Evolutionary conservation across 2,329 filamentous ascomycete genomes (phyloP), one percentile per base, ranked within the genome.

Genomic region (Sclerotinia trifoliorum): DNA sequence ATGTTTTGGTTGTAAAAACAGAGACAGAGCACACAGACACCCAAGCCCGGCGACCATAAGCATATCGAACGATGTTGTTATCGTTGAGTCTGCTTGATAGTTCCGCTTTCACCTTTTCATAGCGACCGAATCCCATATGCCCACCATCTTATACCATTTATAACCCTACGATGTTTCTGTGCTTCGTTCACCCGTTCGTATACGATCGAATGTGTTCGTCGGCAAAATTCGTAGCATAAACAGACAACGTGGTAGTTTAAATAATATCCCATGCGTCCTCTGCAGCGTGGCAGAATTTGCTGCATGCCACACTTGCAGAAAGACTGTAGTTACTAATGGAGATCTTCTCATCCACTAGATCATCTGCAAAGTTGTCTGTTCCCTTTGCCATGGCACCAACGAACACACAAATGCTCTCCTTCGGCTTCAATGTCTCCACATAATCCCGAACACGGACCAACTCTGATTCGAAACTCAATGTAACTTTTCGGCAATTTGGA

Each of bases 321-420:
- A 99, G 85, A 77, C 94, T 97, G 85, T 92, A 99, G 80, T 97
- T 97, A 85, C 94, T 98, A 82, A 99, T 98, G 75, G 91, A 93
- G 78, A 99, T 98, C 77, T 96, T 92, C 81, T 99, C 95, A 78
- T 98, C 94, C 76, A 98, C 96, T 80, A 91, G 93, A 52, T 87
- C 86, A 78, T 99, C 95, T 72, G 95, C 95, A 78, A 99, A 99
- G 80, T 92, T 94, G 79, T 99, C 95, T 66, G 89, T 87, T 24
- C 95, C 95, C 83, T 98, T 98, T 69, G 95, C 95, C 94, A 99
- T 99, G 75, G 95, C 95, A 74, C 95, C 95, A 54, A 98, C 93
- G 77, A 98, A 98, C 71, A 99, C 94, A 77, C 94, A 97, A 68
- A 98, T 92, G 82, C 94, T 98, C 82, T 98, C 93, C 76, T 94